These are phyloP conservation scores for Purpureocillium takamizusanense DNA, from an alignment of 2,329 filamentous ascomycete species.

Conservation along the genomic window DNA sequence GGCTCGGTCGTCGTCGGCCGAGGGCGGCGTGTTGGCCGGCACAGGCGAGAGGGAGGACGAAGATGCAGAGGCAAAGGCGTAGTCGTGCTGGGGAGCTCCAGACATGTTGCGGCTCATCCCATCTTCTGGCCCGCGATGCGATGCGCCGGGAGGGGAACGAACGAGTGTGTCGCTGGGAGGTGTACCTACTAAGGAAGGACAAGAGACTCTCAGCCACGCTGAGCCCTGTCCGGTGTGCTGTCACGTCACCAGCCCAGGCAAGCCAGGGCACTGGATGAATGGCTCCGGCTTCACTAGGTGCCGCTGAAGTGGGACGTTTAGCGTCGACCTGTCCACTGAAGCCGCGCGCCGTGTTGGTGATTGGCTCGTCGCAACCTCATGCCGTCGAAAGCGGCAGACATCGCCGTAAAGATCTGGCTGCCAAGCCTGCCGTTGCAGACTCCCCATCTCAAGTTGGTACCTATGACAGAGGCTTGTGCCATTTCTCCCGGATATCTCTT, in stretches of 20 bases:
- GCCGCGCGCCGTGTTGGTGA: too few relatives aligned
- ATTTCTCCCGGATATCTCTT: background rate
- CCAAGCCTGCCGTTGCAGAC: too few relatives aligned
- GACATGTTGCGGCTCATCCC: slow-evolving; percentile 32
- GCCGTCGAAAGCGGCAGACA: too few relatives aligned
- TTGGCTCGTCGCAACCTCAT: too few relatives aligned
- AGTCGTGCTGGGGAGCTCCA: slow-evolving; percentile 23
- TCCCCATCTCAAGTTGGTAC: too few relatives aligned
- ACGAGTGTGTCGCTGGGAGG: background rate
- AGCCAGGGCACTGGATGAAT: too few relatives aligned
- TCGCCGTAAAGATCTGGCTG: background rate
- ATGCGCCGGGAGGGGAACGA: background rate
- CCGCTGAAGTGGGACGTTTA: background rate
- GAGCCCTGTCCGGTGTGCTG: too few relatives aligned
- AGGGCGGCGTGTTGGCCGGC: slow-evolving; percentile 13
- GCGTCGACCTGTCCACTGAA: background rate
- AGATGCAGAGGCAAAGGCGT: slow-evolving; percentile 24
- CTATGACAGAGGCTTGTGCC: too few relatives aligned
- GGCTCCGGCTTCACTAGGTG: too few relatives aligned
- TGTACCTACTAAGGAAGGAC: background rate
- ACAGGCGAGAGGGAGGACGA: slow-evolving; percentile 20
- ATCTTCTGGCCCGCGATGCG: slow-evolving; percentile 15
- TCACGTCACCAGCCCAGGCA: too few relatives aligned
- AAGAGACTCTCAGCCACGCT: background rate
- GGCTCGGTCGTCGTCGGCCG: slow-evolving; percentile 29